Evolutionary conservation across 2,329 filamentous ascomycete species (phyloP).

Genomic region (Aureobasidium sp.): DNA sequence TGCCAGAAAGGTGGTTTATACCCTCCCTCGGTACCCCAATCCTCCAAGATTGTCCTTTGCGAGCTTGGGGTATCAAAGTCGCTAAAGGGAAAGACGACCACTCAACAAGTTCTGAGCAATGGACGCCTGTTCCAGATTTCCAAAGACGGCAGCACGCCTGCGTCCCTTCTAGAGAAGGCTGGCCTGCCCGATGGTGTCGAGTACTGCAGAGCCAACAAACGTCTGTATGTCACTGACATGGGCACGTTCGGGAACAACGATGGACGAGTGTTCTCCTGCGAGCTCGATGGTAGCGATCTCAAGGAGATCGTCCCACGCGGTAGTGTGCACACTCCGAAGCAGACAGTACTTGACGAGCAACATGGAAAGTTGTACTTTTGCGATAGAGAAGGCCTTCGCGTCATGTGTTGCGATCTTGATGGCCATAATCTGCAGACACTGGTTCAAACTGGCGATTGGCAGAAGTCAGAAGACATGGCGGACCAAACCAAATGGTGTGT

Average conservation of each 20-base stretch:
- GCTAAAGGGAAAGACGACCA: background rate
- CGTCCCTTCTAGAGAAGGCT: background rate
- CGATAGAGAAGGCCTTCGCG: conserved; percentile 35
- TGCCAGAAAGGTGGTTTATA: conserved; percentile 16
- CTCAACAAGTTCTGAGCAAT: background rate
- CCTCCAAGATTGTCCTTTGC: background rate
- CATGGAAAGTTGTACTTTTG: conserved; percentile 31
- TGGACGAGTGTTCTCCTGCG: conserved; percentile 23
- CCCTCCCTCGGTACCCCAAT: background rate
- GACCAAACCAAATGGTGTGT: conserved; percentile 44
- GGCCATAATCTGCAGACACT: conserved; percentile 30
- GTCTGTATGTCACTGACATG: conserved; percentile 28
- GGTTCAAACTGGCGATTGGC: conserved; percentile 31
- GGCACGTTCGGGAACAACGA: conserved; percentile 15
- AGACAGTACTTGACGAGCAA: conserved; percentile 25
- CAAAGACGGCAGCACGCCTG: background rate
- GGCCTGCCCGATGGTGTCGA: conserved; percentile 26
- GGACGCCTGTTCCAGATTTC: background rate
- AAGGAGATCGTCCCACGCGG: conserved; percentile 36
- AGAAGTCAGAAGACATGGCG: conserved; percentile 21
- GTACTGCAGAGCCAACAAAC: conserved; percentile 15
- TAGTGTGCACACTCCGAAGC: conserved; percentile 41
- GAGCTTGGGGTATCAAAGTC: background rate
- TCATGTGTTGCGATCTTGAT: conserved; percentile 29
- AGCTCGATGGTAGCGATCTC: conserved; percentile 23